Evolutionary conservation across 441 rosid species (phyloP), one percentile per base, ranked within the genome.

Genomic region (Jatropha multifida): DNA sequence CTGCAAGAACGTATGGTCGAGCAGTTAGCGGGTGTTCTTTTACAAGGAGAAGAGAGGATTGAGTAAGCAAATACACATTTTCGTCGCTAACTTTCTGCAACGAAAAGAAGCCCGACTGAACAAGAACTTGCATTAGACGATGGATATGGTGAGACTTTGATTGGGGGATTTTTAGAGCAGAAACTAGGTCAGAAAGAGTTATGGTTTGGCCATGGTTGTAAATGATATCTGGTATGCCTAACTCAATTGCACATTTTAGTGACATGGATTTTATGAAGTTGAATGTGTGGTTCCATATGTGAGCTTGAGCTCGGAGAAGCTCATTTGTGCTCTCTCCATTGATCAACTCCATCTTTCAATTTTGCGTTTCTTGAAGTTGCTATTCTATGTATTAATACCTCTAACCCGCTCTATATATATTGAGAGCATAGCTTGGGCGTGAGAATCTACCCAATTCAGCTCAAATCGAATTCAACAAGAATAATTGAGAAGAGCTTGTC

Each of bases 91-190:
- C 3, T 37, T 65, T 66, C 18, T 27, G 38, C 17, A 7, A n/a
- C 7, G 72, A 68, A 66, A 83, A 71, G 76, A 85, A 81, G n/a
- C 86, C 83, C 0, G 81, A 70, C n/a, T 78, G 79, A 40, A 75
- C 66, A 2, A 82, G 72, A 51, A 76, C 18, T 3, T 75, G 78
- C 83, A 84, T 84, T 11, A 84, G 81, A 60, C 85, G 82, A 38
- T 5, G 18, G 20, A 82, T 7, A 41, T 49, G 32, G 5, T n/a
- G 15, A 10, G 69, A 44, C 68, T 80, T 80, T 17, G 77, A 54
- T 20, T 63, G 77, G 32, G 56, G 46, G 55, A 80, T 41, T n/a
- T 60, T 32, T 10, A 78, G 72, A 0, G 73, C 61, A 0, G 68
- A 0, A 51, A 44, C 65, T 0, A 83, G 65, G 46, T 76, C 49